phyloP scores from a whole-genome alignment of 805 yeast species.

The Pichia scutulata region DNA sequence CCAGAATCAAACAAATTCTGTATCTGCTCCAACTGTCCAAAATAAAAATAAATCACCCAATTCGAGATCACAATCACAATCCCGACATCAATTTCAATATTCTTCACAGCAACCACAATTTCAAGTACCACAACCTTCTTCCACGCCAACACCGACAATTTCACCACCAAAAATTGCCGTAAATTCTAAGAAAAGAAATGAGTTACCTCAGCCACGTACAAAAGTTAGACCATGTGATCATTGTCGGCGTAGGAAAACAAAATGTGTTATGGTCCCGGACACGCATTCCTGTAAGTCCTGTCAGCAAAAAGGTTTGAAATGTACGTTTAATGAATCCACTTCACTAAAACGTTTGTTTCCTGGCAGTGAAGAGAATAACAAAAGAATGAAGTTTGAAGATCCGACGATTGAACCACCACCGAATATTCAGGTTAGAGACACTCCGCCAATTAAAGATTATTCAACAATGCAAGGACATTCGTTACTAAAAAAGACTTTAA shows the following conservation, averaged over 20 bases:
- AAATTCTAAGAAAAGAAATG: slow-evolving; percentile 12
- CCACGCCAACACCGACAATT: too few relatives aligned
- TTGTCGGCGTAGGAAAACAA: slow-evolving; percentile 71
- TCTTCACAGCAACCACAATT: background rate
- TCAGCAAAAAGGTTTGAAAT: slow-evolving; percentile 62
- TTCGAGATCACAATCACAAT: background rate
- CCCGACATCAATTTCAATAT: too few relatives aligned
- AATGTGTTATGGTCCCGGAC: slow-evolving; percentile 65
- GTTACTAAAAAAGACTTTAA: slow-evolving; percentile 55
- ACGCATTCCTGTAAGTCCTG: slow-evolving; percentile 65
- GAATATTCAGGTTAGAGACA: slow-evolving; percentile 39
- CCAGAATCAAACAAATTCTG: background rate
- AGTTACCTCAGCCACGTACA: slow-evolving; percentile 33
- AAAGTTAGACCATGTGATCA: slow-evolving; percentile 70
- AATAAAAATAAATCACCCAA: background rate
- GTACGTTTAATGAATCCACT: slow-evolving; percentile 64
- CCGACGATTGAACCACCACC: slow-evolving; percentile 31
- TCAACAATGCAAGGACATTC: slow-evolving; percentile 56
- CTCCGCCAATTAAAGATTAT: slow-evolving; percentile 60
- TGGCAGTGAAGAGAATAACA: slow-evolving; percentile 17
- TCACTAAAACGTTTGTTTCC: slow-evolving; percentile 32
- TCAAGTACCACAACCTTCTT: background rate
- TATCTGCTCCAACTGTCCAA: background rate
- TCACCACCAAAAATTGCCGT: background rate
- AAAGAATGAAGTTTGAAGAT: slow-evolving; percentile 29